Evolutionary conservation across 257 asterid species (phyloP), one percentile per base, ranked within the genome.

Genomic region (Datura wrightii): DNA sequence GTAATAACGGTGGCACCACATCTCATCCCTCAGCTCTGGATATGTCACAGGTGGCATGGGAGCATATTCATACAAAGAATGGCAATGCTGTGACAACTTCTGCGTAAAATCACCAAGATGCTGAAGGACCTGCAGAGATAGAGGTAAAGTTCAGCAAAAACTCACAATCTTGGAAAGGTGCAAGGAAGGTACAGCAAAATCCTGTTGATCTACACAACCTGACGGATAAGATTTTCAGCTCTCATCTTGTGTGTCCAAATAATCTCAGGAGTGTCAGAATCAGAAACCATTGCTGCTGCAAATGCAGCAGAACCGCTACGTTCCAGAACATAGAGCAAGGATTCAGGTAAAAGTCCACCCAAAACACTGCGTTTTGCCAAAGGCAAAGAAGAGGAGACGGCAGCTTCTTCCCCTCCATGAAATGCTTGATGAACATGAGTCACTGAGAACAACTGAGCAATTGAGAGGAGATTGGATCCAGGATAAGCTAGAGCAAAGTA

Each of bases 181-280:
- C 16, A 52, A 82, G 79, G 69, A n/a, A 42, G 5, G 31, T 85
- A 44, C 42, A 18, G 78, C 58, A 16, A 83, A 42, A 8, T 34
- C 55, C 84, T 62, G 69, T n/a, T 42, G 74, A 59, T 67, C 79
- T 84, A 72, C 81, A 78, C 53, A 87, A 97, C 99, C 98, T 97
- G 99, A 81, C 96, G 86, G 84, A 97, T 95, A 59, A 97, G 87
- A 92, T 97, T 94, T 87, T 94, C 99, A 83, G 98, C 98, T 86
- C 99, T 89, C 98, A 97, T 97, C 85, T 97, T 97, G 91, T 97
- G 99, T 3, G 99, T 97, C 99, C 99, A 97, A 86, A 97, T 97
- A 84, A 97, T 97, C 91, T 97, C 99, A 87, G 99, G 99, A 89
- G 99, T 95, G 90, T 97, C 99, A 79, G 99, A 97, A 92, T 97